Base-by-base conservation (phyloP, 1,284 basidiomycete genomes). In the Prillingera fragicola region DNA sequence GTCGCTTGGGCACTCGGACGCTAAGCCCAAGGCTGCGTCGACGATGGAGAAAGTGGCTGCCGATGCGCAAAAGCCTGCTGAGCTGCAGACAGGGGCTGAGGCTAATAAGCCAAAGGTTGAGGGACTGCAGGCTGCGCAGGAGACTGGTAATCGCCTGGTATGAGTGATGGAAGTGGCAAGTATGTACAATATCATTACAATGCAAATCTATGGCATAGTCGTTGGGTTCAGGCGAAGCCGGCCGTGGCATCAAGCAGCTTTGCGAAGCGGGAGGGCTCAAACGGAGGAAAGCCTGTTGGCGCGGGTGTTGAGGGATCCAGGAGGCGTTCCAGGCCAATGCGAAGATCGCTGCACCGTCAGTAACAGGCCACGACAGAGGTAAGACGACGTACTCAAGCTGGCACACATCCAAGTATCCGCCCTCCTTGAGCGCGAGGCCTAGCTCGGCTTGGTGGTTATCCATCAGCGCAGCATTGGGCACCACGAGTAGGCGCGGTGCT, bases 381-480 rank as follows among this genome's bases (percentile, higher is more conserved):
- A 10, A 28, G 10, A n/a, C 12, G 17, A 61, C 65, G 48, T 39
- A 69, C 67, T 48, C 52, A 1, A 63, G 54, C 4, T 74, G 77
- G 0, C 81, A 77, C n/a, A 81, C 74, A 53, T 71, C 75, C 32
- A 91, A 72, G 69, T 90, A 79, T 1, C 80, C 79, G 23, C 81
- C 75, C 18, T 69, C 66, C 15, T 74, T 73, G 38, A 97, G 74
- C 14, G 82, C 81, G 32, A 77, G 71, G 0, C 94, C 89, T 5
- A 98, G 75, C 62, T 98, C 90, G 33, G 81, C 76, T 74, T 98
- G 94, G 62, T 98, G 94, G 67, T 96, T 87, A 69, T 96, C 85
- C 71, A 94, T 80, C 35, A 98, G 73, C 2, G 84, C 82, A 24
- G 82, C 75, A 64, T 98, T 98, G 10, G 91, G 90, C 1, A 96